A percentile compares a stretch with the other conserved stretches of the same genome.
These are phyloP conservation scores for Globisporangium recalcitrans DNA, from an alignment of 352 stramenopile species.

Conservation along the genomic window DNA sequence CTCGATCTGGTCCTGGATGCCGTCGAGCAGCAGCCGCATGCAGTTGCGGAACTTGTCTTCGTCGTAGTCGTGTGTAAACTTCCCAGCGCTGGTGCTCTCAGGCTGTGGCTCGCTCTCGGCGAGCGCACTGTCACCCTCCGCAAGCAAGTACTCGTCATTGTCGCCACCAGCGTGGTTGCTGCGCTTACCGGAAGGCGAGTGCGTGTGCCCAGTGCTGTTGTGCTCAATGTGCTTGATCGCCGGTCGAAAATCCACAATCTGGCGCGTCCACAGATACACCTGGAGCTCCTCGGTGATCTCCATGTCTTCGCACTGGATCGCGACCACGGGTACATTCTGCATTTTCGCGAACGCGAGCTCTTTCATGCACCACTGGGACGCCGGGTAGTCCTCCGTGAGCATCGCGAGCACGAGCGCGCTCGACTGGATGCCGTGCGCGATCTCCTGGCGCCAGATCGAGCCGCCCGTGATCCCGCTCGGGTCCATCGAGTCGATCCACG, in stretches of 20 bases:
- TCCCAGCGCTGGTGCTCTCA: constrained; percentile 14
- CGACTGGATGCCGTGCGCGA: constrained; percentile 67
- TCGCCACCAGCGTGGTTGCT: constrained; percentile 16
- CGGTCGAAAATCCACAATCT: constrained; percentile 74
- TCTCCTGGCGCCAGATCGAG: constrained; percentile 77
- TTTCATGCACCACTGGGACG: constrained; percentile 85
- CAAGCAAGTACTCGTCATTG: constrained; percentile 7
- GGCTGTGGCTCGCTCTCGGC: constrained; percentile 8
- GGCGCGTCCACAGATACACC: constrained; percentile 83
- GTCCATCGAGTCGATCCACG: constrained; percentile 85
- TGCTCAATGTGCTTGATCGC: constrained; percentile 24
- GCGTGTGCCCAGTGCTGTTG: not conserved
- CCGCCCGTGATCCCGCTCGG: constrained; percentile 77
- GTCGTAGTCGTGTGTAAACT: constrained; percentile 37
- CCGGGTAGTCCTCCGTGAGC: constrained; percentile 69
- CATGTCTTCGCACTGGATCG: constrained; percentile 80
- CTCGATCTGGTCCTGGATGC: constrained; percentile 81
- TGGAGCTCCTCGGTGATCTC: constrained; percentile 79
- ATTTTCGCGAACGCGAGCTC: constrained; percentile 83
- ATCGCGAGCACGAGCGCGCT: constrained; percentile 70
- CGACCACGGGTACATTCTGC: constrained; percentile 81
- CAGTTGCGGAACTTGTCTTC: constrained; percentile 60
- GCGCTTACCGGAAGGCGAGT: not conserved
- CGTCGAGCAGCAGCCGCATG: constrained; percentile 66
- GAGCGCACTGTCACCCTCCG: constrained; percentile 1